Percentiles rank a stretch among this genome's conserved stretches.
Conservation (phyloP, 257 asterid genomes). For the Cynanchum wilfordii region DNA sequence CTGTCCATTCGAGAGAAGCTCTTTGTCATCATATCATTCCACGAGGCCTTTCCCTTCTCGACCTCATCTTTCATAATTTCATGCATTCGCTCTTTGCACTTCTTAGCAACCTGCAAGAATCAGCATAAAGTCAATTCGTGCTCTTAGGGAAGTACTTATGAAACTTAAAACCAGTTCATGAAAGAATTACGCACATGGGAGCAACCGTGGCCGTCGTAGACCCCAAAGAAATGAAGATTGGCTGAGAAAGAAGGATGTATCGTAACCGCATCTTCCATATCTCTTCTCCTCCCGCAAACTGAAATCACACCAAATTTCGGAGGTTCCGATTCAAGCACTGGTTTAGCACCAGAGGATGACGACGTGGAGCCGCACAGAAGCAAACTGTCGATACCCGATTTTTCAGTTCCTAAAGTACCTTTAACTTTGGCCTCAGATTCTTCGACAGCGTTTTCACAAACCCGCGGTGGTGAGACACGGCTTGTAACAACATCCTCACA, state of each 20-base stretch:
- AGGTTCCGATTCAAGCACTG: slow-evolving; percentile 9
- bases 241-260: slow-evolving; percentile 42
- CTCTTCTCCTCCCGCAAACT: slow-evolving; percentile 82
- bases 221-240: slow-evolving; percentile 64
- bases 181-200: slow-evolving; percentile 57
- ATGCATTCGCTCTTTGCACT: slow-evolving; percentile 86
- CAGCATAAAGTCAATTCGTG: neutral
- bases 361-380: slow-evolving; percentile 14
- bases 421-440: neutral
- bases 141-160: neutral
- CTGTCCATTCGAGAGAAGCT: slow-evolving; percentile 75
- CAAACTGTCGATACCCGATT: slow-evolving; percentile 1
- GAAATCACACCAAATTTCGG: slow-evolving; percentile 68
- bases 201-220: slow-evolving; percentile 98
- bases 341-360: neutral
- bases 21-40: slow-evolving; percentile 50
- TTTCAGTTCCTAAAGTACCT: slow-evolving; percentile 10
- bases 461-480: neutral
- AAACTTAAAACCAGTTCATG: no score
- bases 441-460: neutral
- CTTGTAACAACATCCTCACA: neutral
- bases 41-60: slow-evolving; percentile 36
- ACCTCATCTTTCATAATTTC: slow-evolving; percentile 68
- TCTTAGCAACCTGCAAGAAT: slow-evolving; percentile 63
- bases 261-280: slow-evolving; percentile 90